Base-by-base conservation (phyloP, 495 filamentous ascomycete species). In the Platismatia glauca region DNA sequence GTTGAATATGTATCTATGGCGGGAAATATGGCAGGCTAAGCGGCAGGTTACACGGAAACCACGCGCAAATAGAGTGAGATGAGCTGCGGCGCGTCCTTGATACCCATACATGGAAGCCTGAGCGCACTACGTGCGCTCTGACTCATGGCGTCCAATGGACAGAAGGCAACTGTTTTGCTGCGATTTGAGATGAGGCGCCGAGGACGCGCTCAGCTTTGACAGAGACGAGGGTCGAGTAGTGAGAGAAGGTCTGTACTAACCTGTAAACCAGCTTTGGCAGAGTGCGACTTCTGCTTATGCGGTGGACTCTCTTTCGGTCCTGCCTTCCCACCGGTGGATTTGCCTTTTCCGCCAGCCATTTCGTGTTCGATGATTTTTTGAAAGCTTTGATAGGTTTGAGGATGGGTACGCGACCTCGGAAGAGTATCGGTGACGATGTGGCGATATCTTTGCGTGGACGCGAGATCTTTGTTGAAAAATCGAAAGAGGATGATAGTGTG, bases 211-310 rank as follows among this genome's bases (percentile, higher is more conserved):
- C 38, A 46, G 38, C 39, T n/a, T 59, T 33, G 53, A 56, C 9
- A 57, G 39, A 57, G 33, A 29, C 50, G 50, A 50, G 64, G 48
- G 1, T 15, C 43, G 62, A 53, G 38, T 53, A 55, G 58, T 50
- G 64, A 63, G 55, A 59, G 18, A 55, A 41, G 13, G 1, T 8
- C 53, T 29, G 52, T 71, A 84, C 94, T 83, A 80, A 98, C 94
- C 88, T 98, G 94, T 71, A 98, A 83, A 76, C 94, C 94, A 76
- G 94, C 94, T 78, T 97, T 95, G 70, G 90, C 90, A 69, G 93
- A 97, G 81, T 98, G 94, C 71, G 91, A 96, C 79, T 97, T 93
- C 76, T 97, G 92, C 70, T 89, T 88, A 81, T 97, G 96, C 74
- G 83, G 81, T 70, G 81, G 79, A 74, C 74, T 81, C 77, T 84